Evolutionary conservation across 176 grass and related monocot species (phyloP).

Genomic region (Oryza australiensis): DNA sequence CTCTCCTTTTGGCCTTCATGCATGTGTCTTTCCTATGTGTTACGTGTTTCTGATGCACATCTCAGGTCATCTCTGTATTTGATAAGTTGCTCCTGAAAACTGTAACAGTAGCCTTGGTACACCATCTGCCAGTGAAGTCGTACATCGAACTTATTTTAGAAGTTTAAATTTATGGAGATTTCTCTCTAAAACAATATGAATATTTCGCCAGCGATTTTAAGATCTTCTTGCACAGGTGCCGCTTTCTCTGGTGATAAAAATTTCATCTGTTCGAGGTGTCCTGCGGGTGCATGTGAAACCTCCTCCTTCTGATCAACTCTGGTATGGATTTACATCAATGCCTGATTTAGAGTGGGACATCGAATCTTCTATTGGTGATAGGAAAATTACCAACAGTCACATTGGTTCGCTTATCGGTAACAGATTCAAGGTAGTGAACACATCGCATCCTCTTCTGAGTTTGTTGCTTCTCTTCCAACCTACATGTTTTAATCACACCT

Average conservation of each 20-base stretch:
- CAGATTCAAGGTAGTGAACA: conserved; percentile 77
- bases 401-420: conserved; percentile 69
- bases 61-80: background rate
- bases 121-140: conserved; percentile 22
- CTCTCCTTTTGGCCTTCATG: conserved; percentile 6
- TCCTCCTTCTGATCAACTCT: conserved; percentile 90
- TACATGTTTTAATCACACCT: conserved; percentile 19
- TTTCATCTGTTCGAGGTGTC: conserved; percentile 62
- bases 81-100: background rate
- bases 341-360: conserved; percentile 91
- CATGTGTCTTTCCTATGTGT: background rate
- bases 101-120: background rate
- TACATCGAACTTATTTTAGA: background rate
- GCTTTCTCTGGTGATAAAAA: conserved; percentile 73
- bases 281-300: conserved; percentile 85
- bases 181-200: background rate
- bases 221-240: conserved; percentile 63
- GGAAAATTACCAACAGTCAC: conserved; percentile 74
- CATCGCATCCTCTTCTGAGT: conserved; percentile 1
- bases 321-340: conserved; percentile 85
- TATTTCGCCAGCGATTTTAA: background rate
- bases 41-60: background rate
- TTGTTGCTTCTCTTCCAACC: conserved; percentile 2
- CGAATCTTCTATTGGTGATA: conserved; percentile 84
- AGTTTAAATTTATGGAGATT: background rate